Percentiles rank a stretch among this genome's conserved stretches.
Conservation (phyloP, 768 basidiomycete genomes). For the Myochromella boudieri region DNA sequence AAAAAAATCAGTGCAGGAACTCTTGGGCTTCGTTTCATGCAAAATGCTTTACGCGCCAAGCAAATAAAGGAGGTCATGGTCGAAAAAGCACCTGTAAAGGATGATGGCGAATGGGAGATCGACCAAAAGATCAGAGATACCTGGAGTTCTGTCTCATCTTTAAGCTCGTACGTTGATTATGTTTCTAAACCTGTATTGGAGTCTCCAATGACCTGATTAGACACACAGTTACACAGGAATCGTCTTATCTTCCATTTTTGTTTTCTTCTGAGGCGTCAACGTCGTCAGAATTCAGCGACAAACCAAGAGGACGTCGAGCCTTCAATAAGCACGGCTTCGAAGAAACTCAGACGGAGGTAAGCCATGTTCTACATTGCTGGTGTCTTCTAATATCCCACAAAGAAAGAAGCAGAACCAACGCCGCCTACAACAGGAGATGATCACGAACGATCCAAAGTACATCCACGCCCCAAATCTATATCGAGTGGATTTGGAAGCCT, state of each 20-base stretch:
- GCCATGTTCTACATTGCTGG: slow-evolving; percentile 1
- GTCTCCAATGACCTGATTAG: slow-evolving; percentile 12
- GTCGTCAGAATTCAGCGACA: slow-evolving; percentile 19
- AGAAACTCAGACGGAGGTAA: slow-evolving; percentile 35
- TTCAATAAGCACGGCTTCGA: slow-evolving; percentile 51
- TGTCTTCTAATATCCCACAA: slow-evolving; percentile 18
- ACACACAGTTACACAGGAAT: slow-evolving; percentile 46
- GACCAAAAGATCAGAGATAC: slow-evolving; percentile 50
- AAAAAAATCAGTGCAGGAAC: slow-evolving; percentile 66
- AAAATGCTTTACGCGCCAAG: slow-evolving; percentile 61
- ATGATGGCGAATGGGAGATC: slow-evolving; percentile 68
- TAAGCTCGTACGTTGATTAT: slow-evolving; percentile 19
- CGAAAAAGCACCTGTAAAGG: slow-evolving; percentile 54
- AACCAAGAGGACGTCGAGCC: slow-evolving; percentile 49
- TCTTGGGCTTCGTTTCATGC: slow-evolving; percentile 70
- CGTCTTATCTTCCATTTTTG: slow-evolving; percentile 67
- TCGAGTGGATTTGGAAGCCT: slow-evolving; percentile 22
- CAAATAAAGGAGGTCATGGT: slow-evolving; percentile 47
- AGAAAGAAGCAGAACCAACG: slow-evolving; percentile 14
- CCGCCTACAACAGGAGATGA: slow-evolving; percentile 6
- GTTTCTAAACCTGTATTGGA: background rate
- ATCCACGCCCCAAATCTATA: slow-evolving; percentile 22
- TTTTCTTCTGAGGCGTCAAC: slow-evolving; percentile 39
- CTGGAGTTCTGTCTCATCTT: slow-evolving; percentile 38
- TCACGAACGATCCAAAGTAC: slow-evolving; percentile 14